phyloP scores from a whole-genome alignment of 257 asterid genomes.

The Penstemon eatonii region DNA sequence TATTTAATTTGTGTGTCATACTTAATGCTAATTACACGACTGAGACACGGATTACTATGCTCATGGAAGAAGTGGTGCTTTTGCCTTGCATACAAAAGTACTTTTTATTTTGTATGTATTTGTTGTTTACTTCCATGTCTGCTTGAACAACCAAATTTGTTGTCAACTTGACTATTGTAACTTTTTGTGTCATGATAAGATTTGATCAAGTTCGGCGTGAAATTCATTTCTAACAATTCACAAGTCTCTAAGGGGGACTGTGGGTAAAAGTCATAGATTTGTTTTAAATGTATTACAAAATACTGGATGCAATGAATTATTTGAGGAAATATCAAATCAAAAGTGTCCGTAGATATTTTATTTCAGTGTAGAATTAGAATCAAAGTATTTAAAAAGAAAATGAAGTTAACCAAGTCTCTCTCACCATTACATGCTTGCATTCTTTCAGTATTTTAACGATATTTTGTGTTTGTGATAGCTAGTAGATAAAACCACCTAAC shows the following conservation, averaged over 20 bases:
- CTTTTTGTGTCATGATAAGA: not conserved
- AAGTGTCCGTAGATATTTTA: constrained; percentile 63
- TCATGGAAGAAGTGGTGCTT: no score
- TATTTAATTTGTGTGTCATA: no score
- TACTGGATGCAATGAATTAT: no score
- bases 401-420: not conserved
- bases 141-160: not conserved
- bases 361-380: not conserved
- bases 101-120: not conserved
- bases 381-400: not conserved
- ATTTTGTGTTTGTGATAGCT: constrained; percentile 3
- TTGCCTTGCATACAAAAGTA: not conserved
- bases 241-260: no score
- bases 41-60: not conserved
- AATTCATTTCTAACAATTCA: no score
- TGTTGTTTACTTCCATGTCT: not conserved
- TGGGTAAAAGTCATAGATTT: no score
- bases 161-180: not conserved
- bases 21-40: not conserved
- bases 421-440: not conserved
- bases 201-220: not conserved
- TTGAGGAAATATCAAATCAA: no score
- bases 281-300: no score
- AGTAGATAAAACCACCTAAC: not conserved
- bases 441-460: not conserved